A percentile compares a stretch with the other conserved stretches of the same genome.
Evolutionary conservation across 164 flowering plant genomes (phyloP).

Genomic region (Berberis vulgaris): DNA sequence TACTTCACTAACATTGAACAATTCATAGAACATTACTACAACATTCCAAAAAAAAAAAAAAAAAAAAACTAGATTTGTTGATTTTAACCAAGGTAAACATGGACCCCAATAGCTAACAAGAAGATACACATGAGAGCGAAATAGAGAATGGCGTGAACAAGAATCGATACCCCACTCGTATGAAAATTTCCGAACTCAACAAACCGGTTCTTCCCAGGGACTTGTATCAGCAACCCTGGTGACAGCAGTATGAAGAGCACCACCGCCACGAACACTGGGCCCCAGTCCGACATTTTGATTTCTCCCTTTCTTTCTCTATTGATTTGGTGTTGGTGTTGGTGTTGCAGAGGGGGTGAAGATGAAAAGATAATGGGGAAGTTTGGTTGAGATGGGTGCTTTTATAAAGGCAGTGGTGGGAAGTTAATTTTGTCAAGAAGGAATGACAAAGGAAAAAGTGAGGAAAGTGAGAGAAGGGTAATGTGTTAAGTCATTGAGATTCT

Average conservation of each 20-base stretch:
- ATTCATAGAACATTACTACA: no score
- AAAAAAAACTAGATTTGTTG: neutral
- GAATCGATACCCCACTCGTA: conserved; percentile 48
- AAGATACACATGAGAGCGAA: conserved; percentile 52
- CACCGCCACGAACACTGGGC: conserved; percentile 28
- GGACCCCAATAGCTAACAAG: conserved; percentile 48
- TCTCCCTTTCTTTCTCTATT: neutral
- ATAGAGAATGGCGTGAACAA: conserved; percentile 51
- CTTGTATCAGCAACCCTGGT: conserved; percentile 55
- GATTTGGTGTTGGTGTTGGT: neutral
- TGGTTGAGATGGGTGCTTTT: neutral
- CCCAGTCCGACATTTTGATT: conserved; percentile 31
- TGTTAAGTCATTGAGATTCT: neutral
- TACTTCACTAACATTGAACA: no score
- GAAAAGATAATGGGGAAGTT: neutral
- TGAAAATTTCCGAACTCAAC: conserved; percentile 55
- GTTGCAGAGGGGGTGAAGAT: neutral
- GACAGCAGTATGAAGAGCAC: conserved; percentile 38
- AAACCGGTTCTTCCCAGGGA: conserved; percentile 36
- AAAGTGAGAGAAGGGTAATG: neutral
- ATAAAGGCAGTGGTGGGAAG: neutral
- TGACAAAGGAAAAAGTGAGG: neutral
- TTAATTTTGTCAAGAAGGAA: neutral
- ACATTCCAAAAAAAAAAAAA: no score
- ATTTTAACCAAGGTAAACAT: conserved; percentile 39